Evolutionary conservation across 331 rosid genomes (phyloP), one percentile per base, ranked within the genome.

Genomic region (Quercus phellos): DNA sequence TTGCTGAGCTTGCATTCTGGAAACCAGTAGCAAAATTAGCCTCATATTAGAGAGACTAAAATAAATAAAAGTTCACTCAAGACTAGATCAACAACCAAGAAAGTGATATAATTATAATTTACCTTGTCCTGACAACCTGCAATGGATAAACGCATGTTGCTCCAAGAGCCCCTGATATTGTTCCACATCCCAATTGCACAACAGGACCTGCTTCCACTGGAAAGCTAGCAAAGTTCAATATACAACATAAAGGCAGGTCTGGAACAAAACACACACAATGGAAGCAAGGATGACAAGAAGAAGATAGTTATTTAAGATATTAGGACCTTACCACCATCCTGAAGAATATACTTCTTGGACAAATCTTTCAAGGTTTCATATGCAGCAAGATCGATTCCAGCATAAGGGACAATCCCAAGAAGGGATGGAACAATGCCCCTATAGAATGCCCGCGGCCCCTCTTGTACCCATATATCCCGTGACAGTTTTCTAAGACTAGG

Each of bases 301-400:
- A 17, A 72, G 12, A 19, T 73, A 75, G 43, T 51, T 19, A 22
- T n/a, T 71, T 51, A 24, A 50, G 12, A 17, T 34, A 55, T 16
- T 11, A 53, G 69, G 19, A 73, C 35, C 66, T 77, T 88, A 93
- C 98, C 94, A 24, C 77, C 76, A 19, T 91, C 96, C 0, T 81
- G 88, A 74, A 88, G 80, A 80, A 93, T 84, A 82, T 91, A 87
- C 82, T 80, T 90, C 85, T 82, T 93, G 43, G 97, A 93, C 87
- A 91, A 74, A 69, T 93, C 97, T 86, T 91, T 91, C 80, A 93
- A 83, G 74, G 93, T 83, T 79, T 93, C 98, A 76, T 91, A 93
- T 2, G 92, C 93, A 80, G 97, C 88, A 75, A 93, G 93, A 84
- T 93, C 98, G 58, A 93, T 93, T 54, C 98, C 98, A 73, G 98